Percentiles rank a stretch among this genome's conserved stretches.
phyloP scores from a whole-genome alignment of 1,139 yeast species.

The Lodderomyces jiufengensis region DNA sequence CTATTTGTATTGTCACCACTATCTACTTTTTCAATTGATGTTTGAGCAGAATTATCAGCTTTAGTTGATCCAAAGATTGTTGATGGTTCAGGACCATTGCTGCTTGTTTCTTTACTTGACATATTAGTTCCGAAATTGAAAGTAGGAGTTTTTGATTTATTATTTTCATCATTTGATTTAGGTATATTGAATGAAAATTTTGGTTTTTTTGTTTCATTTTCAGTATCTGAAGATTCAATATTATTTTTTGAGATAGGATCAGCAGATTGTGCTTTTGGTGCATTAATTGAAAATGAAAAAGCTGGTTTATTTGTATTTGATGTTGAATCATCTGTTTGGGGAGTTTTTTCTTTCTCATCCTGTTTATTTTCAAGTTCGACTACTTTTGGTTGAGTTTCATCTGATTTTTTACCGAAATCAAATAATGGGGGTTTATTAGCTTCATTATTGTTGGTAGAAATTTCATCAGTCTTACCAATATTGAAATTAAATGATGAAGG shows the following conservation, averaged over 20 bases:
- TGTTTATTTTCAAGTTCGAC: background rate
- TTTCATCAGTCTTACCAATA: too few relatives aligned
- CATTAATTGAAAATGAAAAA: slow-evolving; percentile 1
- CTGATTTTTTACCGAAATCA: background rate
- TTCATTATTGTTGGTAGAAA: too few relatives aligned
- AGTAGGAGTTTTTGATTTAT: background rate
- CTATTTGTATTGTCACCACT: too few relatives aligned
- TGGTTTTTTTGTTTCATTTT: background rate
- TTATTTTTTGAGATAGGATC: background rate
- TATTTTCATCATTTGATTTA: background rate
- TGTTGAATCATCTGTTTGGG: background rate
- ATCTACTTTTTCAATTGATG: background rate
- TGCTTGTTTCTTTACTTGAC: background rate
- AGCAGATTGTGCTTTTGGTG: background rate
- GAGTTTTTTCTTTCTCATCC: background rate
- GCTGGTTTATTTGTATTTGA: slow-evolving; percentile 1
- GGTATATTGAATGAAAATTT: slow-evolving; percentile 8
- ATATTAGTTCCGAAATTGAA: slow-evolving; percentile 1
- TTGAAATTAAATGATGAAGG: background rate
- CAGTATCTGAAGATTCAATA: background rate
- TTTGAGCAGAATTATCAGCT: background rate
- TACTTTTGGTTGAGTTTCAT: background rate
- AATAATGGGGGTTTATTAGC: too few relatives aligned
- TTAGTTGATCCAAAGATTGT: slow-evolving; percentile 12
- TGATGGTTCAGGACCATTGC: slow-evolving; percentile 8